Evolutionary conservation across 1,284 basidiomycete genomes (phyloP).

Genomic region (Wolfiporia cocos): DNA sequence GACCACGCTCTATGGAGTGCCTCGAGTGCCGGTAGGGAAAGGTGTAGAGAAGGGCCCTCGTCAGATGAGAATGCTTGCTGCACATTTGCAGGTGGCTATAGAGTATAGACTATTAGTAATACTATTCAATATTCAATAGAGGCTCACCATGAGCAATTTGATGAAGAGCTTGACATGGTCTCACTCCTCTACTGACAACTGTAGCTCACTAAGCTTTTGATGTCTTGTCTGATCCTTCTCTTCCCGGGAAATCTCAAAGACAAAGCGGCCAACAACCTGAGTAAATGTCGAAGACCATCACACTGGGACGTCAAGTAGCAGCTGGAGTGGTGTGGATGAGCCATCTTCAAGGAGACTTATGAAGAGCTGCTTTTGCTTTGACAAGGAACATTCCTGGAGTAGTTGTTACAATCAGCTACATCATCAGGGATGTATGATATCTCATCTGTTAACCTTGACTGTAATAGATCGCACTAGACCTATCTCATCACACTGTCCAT

Average conservation of each 20-base stretch:
- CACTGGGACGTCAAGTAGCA: conserved; percentile 4
- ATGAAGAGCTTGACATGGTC: conserved; percentile 18
- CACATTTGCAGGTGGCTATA: no score
- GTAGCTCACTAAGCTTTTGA: conserved; percentile 22
- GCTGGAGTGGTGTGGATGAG: background rate
- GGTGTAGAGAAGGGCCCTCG: no score
- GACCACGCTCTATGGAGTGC: no score
- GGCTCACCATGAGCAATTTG: conserved; percentile 26
- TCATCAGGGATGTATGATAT: background rate
- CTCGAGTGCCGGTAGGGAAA: no score
- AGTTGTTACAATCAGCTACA: background rate
- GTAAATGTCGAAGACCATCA: conserved; percentile 8
- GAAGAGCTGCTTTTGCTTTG: conserved; percentile 6
- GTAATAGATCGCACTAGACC: conserved; percentile 2
- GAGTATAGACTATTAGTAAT: no score
- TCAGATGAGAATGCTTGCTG: no score
- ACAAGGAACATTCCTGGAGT: conserved; percentile 5
- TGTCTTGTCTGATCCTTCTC: conserved; percentile 23
- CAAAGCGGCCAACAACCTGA: conserved; percentile 23
- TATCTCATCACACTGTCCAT: background rate
- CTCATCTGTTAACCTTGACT: conserved; percentile 6
- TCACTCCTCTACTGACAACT: conserved; percentile 29
- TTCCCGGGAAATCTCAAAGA: conserved; percentile 21
- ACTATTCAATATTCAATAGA: no score
- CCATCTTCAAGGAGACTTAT: background rate